Evolutionary conservation across 2,329 filamentous ascomycete genomes (phyloP).

Genomic region (Hortaea werneckii): DNA sequence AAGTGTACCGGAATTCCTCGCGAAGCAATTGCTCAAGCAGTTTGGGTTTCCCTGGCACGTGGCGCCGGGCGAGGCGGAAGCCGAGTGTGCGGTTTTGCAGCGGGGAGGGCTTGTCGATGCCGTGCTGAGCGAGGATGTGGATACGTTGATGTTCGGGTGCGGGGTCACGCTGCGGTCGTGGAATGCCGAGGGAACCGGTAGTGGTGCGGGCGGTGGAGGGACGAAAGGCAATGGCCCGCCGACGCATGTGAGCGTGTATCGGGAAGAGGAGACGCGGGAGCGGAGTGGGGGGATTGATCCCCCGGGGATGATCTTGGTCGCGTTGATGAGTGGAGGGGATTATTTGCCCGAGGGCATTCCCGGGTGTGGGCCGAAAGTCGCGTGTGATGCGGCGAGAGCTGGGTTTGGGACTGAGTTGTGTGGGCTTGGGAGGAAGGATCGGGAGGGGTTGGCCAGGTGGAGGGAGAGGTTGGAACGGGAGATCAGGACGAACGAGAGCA

Average conservation of each 20-base stretch:
- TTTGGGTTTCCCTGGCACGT: slow-evolving; percentile 79
- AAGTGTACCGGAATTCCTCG: slow-evolving; percentile 60
- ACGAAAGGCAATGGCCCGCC: slow-evolving; percentile 51
- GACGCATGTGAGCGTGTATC: slow-evolving; percentile 79
- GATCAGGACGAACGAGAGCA: slow-evolving; percentile 71
- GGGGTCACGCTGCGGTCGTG: slow-evolving; percentile 69
- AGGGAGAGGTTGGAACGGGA: slow-evolving; percentile 62
- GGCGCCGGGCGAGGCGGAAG: slow-evolving; percentile 90
- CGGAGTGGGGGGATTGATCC: slow-evolving; percentile 55
- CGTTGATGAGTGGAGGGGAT: slow-evolving; percentile 90
- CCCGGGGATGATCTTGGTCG: slow-evolving; percentile 87
- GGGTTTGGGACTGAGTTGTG: slow-evolving; percentile 75
- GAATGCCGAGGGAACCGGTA: slow-evolving; percentile 51
- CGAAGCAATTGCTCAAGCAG: slow-evolving; percentile 71
- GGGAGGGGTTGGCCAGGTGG: slow-evolving; percentile 56
- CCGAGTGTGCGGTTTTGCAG: slow-evolving; percentile 85
- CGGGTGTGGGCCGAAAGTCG: slow-evolving; percentile 76
- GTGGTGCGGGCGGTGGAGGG: no score
- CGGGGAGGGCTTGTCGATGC: slow-evolving; percentile 76
- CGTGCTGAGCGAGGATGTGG: slow-evolving; percentile 91
- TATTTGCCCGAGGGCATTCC: slow-evolving; percentile 83
- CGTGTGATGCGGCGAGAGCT: slow-evolving; percentile 79
- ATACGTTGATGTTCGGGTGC: slow-evolving; percentile 95
- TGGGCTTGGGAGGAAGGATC: slow-evolving; percentile 50
- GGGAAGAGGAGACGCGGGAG: slow-evolving; percentile 48